Conservation (phyloP, 2,329 filamentous ascomycete genomes). For the Cordyceps sp. region DNA sequence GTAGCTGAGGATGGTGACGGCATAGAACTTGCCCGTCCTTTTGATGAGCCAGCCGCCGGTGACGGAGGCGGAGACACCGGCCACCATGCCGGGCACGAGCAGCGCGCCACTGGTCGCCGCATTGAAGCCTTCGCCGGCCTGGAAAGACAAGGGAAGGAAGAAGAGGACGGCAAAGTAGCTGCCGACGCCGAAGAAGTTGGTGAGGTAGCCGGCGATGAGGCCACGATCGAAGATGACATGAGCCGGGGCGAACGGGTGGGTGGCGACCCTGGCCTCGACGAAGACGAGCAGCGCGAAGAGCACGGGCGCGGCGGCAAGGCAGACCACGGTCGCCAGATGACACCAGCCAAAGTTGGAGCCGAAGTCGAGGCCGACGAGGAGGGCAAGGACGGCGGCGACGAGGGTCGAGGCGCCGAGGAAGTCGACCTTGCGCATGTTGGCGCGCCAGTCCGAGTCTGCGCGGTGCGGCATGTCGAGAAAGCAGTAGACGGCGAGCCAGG, state of each 20-base stretch:
- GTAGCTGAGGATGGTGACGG: constrained; percentile 24
- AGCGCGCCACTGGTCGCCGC: constrained; percentile 48
- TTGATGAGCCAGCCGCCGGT: constrained; percentile 51
- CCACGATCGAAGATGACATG: constrained; percentile 53
- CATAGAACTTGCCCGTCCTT: constrained; percentile 52
- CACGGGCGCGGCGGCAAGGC: constrained; percentile 36
- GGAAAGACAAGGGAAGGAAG: constrained; percentile 65
- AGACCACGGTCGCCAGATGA: constrained; percentile 36
- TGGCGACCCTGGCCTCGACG: constrained; percentile 50
- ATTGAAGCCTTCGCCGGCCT: constrained; percentile 48
- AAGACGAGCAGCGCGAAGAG: constrained; percentile 52
- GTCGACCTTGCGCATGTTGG: constrained; percentile 52
- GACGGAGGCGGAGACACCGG: constrained; percentile 47
- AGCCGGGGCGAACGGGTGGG: constrained; percentile 58
- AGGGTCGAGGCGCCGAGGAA: constrained; percentile 55
- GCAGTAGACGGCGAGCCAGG: constrained; percentile 46
- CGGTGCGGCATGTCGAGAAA: constrained; percentile 46
- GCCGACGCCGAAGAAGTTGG: constrained; percentile 56
- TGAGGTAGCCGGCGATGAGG: constrained; percentile 50
- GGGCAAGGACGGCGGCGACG: constrained; percentile 45
- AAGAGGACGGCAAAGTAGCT: constrained; percentile 43
- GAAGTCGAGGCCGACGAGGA: constrained; percentile 55
- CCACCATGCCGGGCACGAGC: constrained; percentile 49
- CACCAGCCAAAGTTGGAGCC: constrained; percentile 59
- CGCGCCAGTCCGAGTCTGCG: constrained; percentile 43